phyloP scores from a whole-genome alignment of 257 asterid species.

The Ligustrum vulgare region DNA sequence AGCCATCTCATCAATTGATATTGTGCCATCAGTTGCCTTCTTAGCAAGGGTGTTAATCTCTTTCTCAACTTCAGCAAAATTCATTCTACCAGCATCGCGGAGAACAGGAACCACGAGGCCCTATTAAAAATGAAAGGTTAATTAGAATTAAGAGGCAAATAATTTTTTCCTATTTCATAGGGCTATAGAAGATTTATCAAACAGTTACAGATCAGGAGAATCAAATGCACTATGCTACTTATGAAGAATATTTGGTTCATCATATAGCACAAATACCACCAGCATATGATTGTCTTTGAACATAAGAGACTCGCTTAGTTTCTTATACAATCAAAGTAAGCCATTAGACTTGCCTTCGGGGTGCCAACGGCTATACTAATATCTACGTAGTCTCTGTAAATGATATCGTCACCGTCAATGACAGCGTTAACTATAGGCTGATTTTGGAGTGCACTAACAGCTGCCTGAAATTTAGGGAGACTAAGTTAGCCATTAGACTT shows the following conservation, averaged over 20 bases:
- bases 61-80: conserved; percentile 96
- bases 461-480: conserved; percentile 64
- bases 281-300: neutral
- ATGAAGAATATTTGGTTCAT: neutral
- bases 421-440: conserved; percentile 95
- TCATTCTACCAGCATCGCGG: conserved; percentile 81
- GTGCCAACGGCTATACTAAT: conserved; percentile 99
- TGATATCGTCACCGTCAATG: conserved; percentile 97
- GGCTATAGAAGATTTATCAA: neutral
- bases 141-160: conserved; percentile 6
- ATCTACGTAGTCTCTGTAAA: conserved; percentile 87
- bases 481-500: conserved; percentile 9
- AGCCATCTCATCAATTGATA: conserved; percentile 98
- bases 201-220: neutral
- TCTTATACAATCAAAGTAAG: neutral
- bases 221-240: neutral
- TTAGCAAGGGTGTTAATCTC: conserved; percentile 81
- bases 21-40: conserved; percentile 84
- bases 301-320: neutral
- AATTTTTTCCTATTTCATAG: neutral
- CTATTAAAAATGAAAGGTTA: conserved; percentile 35
- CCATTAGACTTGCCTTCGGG: conserved; percentile 55
- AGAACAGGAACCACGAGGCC: conserved; percentile 98
- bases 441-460: conserved; percentile 87
- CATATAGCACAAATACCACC: neutral